A percentile compares a stretch with the other conserved stretches of the same genome.
Evolutionary conservation across 768 basidiomycete genomes (phyloP).

Genomic region (Mycena olivaceomarginata): DNA sequence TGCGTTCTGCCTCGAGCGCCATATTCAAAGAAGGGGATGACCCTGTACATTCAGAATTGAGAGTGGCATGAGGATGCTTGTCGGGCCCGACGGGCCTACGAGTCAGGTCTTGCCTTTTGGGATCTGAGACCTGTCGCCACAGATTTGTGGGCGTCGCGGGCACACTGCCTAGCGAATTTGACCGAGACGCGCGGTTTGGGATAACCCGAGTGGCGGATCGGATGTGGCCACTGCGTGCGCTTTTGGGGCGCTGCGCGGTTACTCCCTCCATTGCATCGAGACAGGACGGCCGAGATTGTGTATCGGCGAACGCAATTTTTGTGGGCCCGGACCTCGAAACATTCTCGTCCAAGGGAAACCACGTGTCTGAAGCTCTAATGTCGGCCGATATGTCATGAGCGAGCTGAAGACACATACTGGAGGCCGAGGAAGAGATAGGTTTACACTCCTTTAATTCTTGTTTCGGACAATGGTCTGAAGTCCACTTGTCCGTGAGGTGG

Average conservation of each 20-base stretch:
- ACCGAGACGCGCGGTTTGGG: constrained; percentile 39
- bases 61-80: constrained; percentile 13
- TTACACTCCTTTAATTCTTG: background rate
- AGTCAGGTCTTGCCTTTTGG: constrained; percentile 4
- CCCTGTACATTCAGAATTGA: constrained; percentile 21
- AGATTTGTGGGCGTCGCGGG: constrained; percentile 42
- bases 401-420: constrained; percentile 24
- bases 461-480: background rate
- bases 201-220: constrained; percentile 37
- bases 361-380: constrained; percentile 17
- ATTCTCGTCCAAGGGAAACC: constrained; percentile 34
- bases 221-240: constrained; percentile 9
- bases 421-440: background rate
- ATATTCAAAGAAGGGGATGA: constrained; percentile 9
- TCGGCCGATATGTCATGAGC: background rate
- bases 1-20: background rate
- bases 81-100: background rate
- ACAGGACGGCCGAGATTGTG: background rate
- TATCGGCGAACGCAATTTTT: constrained; percentile 32
- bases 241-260: constrained; percentile 11
- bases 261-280: constrained; percentile 33
- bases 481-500: background rate
- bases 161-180: constrained; percentile 31
- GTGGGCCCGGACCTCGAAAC: constrained; percentile 40
- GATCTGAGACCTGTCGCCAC: constrained; percentile 32